These are phyloP conservation scores for Mucor piriformis DNA, from an alignment of 371 early-diverging fungal genomes.

Conservation along the genomic window DNA sequence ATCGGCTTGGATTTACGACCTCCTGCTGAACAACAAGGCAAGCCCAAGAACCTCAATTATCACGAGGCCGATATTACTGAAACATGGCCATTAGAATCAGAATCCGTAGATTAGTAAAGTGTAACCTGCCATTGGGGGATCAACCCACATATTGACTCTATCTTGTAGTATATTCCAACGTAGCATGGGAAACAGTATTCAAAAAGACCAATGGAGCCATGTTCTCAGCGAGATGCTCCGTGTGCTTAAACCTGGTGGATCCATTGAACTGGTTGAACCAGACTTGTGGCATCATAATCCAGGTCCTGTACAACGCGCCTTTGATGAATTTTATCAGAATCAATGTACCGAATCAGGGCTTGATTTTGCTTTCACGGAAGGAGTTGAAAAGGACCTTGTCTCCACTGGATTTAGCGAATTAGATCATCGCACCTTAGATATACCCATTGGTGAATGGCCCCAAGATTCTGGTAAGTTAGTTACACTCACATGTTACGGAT, in stretches of 20 bases:
- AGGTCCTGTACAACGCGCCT: conserved; percentile 49
- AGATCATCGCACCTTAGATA: conserved; percentile 37
- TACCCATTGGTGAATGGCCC: conserved; percentile 57
- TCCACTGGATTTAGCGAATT: conserved; percentile 29
- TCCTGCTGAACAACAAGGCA: conserved; percentile 34
- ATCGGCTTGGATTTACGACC: conserved; percentile 58
- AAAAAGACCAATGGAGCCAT: conserved; percentile 40
- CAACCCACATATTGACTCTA: not conserved
- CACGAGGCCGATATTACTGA: conserved; percentile 41
- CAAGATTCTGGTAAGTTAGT: conserved; percentile 33
- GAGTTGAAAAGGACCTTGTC: conserved; percentile 24
- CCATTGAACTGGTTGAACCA: conserved; percentile 46
- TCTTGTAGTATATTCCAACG: conserved; percentile 45
- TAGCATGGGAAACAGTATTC: conserved; percentile 40
- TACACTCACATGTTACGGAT: too few relatives aligned
- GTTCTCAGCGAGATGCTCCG: conserved; percentile 43
- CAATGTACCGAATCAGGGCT: conserved; percentile 37
- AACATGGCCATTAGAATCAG: conserved; percentile 38
- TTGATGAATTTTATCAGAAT: conserved; percentile 42
- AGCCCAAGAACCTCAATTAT: conserved; percentile 43
- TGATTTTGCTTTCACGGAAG: conserved; percentile 39
- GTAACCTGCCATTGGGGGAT: not conserved
- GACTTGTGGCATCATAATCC: conserved; percentile 53
- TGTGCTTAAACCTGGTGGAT: conserved; percentile 46
- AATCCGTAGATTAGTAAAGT: conserved; percentile 49